Evolutionary conservation across 768 basidiomycete species (phyloP).

Genomic region (Hortiboletus flavorubellus): DNA sequence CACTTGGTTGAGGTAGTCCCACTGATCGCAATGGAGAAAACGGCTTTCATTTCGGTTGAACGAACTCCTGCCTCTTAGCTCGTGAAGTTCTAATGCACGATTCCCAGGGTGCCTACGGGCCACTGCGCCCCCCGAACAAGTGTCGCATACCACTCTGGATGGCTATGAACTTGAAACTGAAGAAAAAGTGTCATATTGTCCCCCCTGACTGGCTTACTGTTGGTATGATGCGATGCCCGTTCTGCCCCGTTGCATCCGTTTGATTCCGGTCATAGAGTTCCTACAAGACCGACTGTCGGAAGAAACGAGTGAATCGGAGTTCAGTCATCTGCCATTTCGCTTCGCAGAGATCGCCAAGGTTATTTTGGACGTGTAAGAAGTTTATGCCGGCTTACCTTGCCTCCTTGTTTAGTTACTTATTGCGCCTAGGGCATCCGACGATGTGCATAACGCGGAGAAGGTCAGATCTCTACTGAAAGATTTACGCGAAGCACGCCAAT

Average conservation of each 20-base stretch:
- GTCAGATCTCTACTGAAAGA: conserved; percentile 87
- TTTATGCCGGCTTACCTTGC: background rate
- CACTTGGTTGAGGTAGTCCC: conserved; percentile 84
- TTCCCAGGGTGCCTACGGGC: conserved; percentile 84
- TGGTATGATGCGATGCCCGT: conserved; percentile 47
- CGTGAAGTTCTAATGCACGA: conserved; percentile 3
- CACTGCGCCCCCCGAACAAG: conserved; percentile 83
- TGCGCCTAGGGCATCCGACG: conserved; percentile 75
- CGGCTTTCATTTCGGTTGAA: conserved; percentile 84
- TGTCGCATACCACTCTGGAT: conserved; percentile 93
- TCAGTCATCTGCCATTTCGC: conserved; percentile 80
- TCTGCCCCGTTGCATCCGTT: background rate
- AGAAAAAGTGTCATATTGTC: conserved; percentile 92
- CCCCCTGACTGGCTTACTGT: conserved; percentile 86
- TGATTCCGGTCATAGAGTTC: conserved; percentile 51
- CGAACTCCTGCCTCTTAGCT: conserved; percentile 12
- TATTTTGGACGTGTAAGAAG: conserved; percentile 84
- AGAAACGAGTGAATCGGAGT: conserved; percentile 71
- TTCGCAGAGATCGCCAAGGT: conserved; percentile 91
- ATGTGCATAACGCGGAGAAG: conserved; percentile 80
- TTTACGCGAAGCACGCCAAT: conserved; percentile 92
- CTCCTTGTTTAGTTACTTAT: background rate
- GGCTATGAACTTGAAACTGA: conserved; percentile 88
- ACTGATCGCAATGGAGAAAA: conserved; percentile 84
- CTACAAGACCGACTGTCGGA: conserved; percentile 69